Base-by-base conservation (phyloP, 1,139 yeast genomes). In the Yamadazyma dendronema region DNA sequence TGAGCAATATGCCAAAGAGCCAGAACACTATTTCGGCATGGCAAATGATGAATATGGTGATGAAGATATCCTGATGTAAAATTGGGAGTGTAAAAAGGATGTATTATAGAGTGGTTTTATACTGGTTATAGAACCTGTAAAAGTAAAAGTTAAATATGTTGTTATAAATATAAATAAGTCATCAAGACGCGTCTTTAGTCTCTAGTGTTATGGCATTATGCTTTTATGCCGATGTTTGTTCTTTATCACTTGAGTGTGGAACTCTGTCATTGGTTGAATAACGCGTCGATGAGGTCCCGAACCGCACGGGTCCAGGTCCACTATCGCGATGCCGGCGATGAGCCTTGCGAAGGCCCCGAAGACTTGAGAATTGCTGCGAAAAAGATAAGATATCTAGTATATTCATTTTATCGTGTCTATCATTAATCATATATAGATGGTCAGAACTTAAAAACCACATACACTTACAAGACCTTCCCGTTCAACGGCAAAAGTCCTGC, bases 1-100 rank as follows among this genome's bases (percentile, higher is more conserved):
- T 16, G 28, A 31, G 31, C 53, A 54, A 36, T 64, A 53, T 42
- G 52, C 46, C 34, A 63, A 56, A 39, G 72, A 67, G 42, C 73
- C 63, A 17, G 72, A 67, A 40, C 61, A 67, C 44, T 67, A 66
- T 43, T 65, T 67, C 47, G 72, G 72, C 6, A 62, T 61, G 59
- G 49, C 26, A 8, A 24, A 44, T 10, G 49, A 60, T 42, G 62
- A 52, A 27, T 56, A 51, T 21, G 34, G 19, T 24, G 29, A 26
- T 26, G 39, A 35, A 22, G 46, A 42, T 14, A 30, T 42, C 31
- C 8, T 36, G 24, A 39, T 35, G 37, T 42, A 26, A 36, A 6
- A 24, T 11, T 11, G 4, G 30, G 9, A 13, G 9, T 23, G 21
- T 22, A 22, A 12, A 17, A 32, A 22, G 26, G 11, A 12, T n/a